phyloP scores from a whole-genome alignment of 768 basidiomycete species.

The Candolleomyces aberdarensis region DNA sequence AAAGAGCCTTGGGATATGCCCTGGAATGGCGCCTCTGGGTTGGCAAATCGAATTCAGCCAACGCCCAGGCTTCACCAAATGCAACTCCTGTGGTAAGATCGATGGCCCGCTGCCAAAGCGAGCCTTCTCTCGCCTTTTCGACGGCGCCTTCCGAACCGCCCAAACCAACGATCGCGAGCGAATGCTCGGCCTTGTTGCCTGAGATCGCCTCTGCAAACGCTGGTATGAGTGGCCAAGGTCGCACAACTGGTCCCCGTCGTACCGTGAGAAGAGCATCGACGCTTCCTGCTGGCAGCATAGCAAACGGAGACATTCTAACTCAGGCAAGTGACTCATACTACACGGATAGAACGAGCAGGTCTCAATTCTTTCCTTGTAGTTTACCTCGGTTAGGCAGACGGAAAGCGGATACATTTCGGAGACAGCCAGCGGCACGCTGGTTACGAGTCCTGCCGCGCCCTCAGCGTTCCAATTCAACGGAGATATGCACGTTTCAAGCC shows the following conservation, averaged over 20 bases:
- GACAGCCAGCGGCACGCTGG: constrained; percentile 2
- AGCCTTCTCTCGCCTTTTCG: constrained; percentile 28
- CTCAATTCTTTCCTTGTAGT: not conserved
- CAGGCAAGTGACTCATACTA: not conserved
- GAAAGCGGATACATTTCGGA: not conserved
- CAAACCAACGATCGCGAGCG: constrained; percentile 21
- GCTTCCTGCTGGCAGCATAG: not conserved
- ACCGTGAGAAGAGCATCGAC: not conserved
- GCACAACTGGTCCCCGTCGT: not conserved
- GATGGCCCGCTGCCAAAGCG: constrained; percentile 51
- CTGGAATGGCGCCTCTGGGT: constrained; percentile 94
- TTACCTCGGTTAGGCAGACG: not conserved
- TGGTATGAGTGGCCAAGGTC: not conserved
- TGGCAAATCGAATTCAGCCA: constrained; percentile 52
- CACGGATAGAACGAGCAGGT: not conserved
- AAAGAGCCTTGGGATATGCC: constrained; percentile 82
- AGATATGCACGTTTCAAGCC: not conserved
- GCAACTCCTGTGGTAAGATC: constrained; percentile 27
- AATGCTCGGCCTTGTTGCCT: not conserved
- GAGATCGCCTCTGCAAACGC: not conserved
- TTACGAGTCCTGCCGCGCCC: not conserved
- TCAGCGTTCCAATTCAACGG: not conserved
- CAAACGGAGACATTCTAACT: not conserved
- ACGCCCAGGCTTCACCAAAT: constrained; percentile 16
- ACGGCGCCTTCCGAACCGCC: constrained; percentile 11